These are phyloP conservation scores for Globisporangium parvum DNA, from an alignment of 352 stramenopile genomes.

Conservation along the genomic window DNA sequence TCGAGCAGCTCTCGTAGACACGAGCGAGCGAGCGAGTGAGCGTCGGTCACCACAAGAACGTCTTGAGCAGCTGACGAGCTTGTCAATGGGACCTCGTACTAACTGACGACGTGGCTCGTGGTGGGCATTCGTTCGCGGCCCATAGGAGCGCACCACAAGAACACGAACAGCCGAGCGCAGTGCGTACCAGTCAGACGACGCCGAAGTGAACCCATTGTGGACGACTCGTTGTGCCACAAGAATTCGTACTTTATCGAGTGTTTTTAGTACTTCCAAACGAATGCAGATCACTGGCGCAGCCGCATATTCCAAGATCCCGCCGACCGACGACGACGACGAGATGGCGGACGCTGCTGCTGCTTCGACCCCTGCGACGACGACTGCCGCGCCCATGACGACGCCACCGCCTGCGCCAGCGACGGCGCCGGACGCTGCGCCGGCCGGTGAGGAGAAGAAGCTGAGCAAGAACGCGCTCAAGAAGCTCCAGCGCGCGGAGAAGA, in stretches of 20 bases:
- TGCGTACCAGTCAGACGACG: no score
- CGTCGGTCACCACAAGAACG: not conserved
- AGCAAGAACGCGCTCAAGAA: conserved; percentile 97
- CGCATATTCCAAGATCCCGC: conserved; percentile 4
- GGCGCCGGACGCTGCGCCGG: not conserved
- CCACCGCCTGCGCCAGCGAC: conserved; percentile 7
- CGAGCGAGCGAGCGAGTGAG: not conserved
- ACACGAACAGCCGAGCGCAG: not conserved
- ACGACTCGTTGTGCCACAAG: not conserved
- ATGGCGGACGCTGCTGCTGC: conserved; percentile 12
- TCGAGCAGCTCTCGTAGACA: conserved; percentile 37
- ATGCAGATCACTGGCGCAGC: not conserved
- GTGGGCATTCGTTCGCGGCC: no score
- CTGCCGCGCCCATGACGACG: conserved; percentile 4
- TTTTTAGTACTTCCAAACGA: no score
- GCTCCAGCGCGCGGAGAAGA: conserved; percentile 82
- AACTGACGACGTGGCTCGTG: no score
- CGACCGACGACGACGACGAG: not conserved
- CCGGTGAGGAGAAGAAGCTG: conserved; percentile 59
- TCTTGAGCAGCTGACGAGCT: not conserved
- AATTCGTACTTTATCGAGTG: not conserved
- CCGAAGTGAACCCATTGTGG: not conserved
- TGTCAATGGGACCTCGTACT: no score
- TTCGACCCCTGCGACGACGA: not conserved
- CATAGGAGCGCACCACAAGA: conserved; percentile 5